These are phyloP conservation scores for Dictyostelium purpureum DNA, from an alignment of 78 protist genomes.

Conservation along the genomic window DNA sequence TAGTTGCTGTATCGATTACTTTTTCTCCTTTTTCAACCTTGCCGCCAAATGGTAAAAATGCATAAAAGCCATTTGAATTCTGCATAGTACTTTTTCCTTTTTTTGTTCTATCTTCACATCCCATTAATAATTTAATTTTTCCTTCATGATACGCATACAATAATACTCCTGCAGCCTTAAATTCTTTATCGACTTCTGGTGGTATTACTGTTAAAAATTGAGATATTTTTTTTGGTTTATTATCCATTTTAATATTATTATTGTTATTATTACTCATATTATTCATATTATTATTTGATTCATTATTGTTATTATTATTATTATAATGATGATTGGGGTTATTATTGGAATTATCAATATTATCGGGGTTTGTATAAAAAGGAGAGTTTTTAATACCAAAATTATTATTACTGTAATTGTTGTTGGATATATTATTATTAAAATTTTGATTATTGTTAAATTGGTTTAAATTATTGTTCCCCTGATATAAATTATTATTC, in stretches of 20 bases:
- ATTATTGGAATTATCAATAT: neutral
- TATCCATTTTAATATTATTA: neutral
- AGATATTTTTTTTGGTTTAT: neutral
- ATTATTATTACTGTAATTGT: neutral
- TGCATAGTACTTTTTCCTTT: neutral
- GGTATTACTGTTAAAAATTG: neutral
- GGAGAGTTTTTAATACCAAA: neutral
- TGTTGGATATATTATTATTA: neutral
- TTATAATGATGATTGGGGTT: neutral
- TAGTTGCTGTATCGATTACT: neutral
- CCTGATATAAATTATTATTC: neutral
- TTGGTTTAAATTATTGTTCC: neutral
- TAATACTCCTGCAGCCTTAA: constrained; percentile 46
- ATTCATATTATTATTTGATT: too few relatives aligned
- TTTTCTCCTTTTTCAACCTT: constrained; percentile 19
- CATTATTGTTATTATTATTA: neutral
- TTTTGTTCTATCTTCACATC: constrained; percentile 35
- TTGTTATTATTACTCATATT: neutral
- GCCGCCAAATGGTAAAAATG: constrained; percentile 60
- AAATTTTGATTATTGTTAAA: neutral
- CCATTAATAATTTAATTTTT: constrained; percentile 19
- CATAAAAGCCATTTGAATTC: neutral
- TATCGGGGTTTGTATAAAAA: neutral
- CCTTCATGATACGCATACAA: neutral
- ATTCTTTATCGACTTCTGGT: neutral